These are phyloP conservation scores for Fomitopsis serialis DNA, from an alignment of 768 basidiomycete genomes.

Conservation along the genomic window DNA sequence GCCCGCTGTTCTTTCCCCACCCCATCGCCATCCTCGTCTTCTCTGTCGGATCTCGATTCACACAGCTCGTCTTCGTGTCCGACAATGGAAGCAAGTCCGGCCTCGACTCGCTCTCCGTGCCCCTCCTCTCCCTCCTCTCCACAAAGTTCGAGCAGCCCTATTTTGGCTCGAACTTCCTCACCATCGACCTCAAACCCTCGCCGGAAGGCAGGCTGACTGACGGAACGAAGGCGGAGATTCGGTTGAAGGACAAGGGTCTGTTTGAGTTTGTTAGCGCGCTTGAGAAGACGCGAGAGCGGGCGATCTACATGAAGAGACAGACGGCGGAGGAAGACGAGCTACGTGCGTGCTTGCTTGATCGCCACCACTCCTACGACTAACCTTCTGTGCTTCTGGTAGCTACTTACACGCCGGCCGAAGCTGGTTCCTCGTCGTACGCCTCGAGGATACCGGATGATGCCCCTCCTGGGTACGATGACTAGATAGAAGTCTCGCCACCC, in stretches of 20 bases:
- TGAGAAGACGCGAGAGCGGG: conserved; percentile 73
- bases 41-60: background rate
- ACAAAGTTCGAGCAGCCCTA: conserved; percentile 75
- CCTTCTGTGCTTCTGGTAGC: background rate
- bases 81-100: conserved; percentile 15
- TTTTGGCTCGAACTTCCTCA: conserved; percentile 63
- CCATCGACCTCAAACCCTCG: conserved; percentile 62
- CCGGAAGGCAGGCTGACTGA: conserved; percentile 59
- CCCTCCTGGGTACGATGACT: conserved; percentile 22
- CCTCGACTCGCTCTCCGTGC: conserved; percentile 46
- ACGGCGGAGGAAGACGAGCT: conserved; percentile 51
- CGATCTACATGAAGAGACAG: conserved; percentile 70
- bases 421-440: conserved; percentile 10
- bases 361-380: background rate
- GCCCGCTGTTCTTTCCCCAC: background rate
- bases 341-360: conserved; percentile 41
- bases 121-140: conserved; percentile 57
- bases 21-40: background rate
- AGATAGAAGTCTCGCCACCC: background rate
- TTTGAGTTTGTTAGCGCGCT: conserved; percentile 68
- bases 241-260: conserved; percentile 62
- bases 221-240: conserved; percentile 62
- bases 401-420: conserved; percentile 13
- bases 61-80: conserved; percentile 57
- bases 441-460: conserved; percentile 17